phyloP scores from a whole-genome alignment of 2,329 filamentous ascomycete species.

The Didymella segeticola region DNA sequence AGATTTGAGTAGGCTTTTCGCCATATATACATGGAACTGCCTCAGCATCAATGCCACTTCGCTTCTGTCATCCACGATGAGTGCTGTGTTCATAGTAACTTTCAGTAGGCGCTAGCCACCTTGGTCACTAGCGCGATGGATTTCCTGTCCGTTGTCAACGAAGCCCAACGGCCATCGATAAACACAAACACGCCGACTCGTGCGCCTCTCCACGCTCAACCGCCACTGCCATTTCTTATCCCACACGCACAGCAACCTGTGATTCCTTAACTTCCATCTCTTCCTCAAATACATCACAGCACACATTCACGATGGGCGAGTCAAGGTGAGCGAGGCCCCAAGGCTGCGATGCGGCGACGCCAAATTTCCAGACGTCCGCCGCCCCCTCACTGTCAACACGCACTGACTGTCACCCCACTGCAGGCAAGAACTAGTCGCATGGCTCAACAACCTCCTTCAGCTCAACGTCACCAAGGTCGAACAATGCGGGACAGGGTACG shows the following conservation, averaged over 20 bases:
- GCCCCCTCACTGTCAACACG: slow-evolving; percentile 24
- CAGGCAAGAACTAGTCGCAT: slow-evolving; percentile 94
- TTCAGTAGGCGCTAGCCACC: not conserved
- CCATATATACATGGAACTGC: too few relatives aligned
- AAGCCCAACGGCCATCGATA: slow-evolving; percentile 31
- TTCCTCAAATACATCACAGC: slow-evolving; percentile 7
- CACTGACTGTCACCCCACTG: slow-evolving; percentile 25
- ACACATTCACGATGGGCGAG: slow-evolving; percentile 63
- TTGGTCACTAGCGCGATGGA: slow-evolving; percentile 26
- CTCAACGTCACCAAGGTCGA: slow-evolving; percentile 98
- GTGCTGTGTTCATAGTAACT: too few relatives aligned
- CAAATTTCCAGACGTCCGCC: slow-evolving; percentile 26
- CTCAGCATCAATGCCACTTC: too few relatives aligned
- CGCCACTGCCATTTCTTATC: slow-evolving; percentile 9
- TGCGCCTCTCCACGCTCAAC: slow-evolving; percentile 9
- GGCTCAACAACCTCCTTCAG: slow-evolving; percentile 97
- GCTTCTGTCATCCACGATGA: too few relatives aligned
- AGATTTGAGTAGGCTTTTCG: too few relatives aligned
- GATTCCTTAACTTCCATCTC: slow-evolving; percentile 8
- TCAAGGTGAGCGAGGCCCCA: slow-evolving; percentile 59
- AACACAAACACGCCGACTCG: slow-evolving; percentile 30
- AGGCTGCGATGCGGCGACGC: slow-evolving; percentile 20
- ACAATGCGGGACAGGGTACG: slow-evolving; percentile 97
- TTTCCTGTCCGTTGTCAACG: slow-evolving; percentile 24
- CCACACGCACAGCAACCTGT: slow-evolving; percentile 10